These are phyloP conservation scores for Phlegmacium glaucopus DNA, from an alignment of 768 basidiomycete genomes.

Conservation along the genomic window DNA sequence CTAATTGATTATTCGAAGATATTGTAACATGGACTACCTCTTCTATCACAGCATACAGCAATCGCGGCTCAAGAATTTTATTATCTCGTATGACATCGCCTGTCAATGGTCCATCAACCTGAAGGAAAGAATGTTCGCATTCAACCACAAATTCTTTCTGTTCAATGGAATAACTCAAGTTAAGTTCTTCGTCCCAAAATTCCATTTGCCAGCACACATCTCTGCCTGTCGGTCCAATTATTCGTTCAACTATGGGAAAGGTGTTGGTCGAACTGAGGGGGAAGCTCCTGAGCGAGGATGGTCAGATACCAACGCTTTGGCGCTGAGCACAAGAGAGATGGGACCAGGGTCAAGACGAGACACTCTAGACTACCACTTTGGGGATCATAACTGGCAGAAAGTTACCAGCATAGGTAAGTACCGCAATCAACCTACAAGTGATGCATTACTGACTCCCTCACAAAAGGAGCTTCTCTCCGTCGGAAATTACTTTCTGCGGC, in stretches of 20 bases:
- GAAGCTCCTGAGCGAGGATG: constrained; percentile 31
- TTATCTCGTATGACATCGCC: constrained; percentile 30
- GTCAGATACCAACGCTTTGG: constrained; percentile 22
- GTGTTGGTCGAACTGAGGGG: constrained; percentile 30
- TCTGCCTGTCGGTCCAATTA: constrained; percentile 17
- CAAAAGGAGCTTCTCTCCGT: background rate
- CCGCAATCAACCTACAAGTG: too few species aligned
- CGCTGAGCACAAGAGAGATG: constrained; percentile 33
- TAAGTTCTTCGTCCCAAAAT: constrained; percentile 23
- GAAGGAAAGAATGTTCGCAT: constrained; percentile 6
- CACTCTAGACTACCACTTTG: constrained; percentile 24
- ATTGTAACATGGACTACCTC: constrained; percentile 35
- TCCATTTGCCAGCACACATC: constrained; percentile 26
- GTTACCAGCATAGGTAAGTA: constrained; percentile 11
- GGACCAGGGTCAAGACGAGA: constrained; percentile 27
- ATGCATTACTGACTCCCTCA: too few species aligned
- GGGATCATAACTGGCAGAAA: constrained; percentile 26
- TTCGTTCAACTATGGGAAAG: constrained; percentile 18
- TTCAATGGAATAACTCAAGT: background rate
- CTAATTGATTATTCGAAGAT: constrained; percentile 15
- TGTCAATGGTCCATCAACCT: constrained; percentile 28
- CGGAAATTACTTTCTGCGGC: background rate
- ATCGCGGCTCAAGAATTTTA: constrained; percentile 5
- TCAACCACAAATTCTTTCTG: background rate
- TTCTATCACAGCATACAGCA: constrained; percentile 20